phyloP scores from a whole-genome alignment of 169 alveolate species.

The Plasmodium coatneyi region DNA sequence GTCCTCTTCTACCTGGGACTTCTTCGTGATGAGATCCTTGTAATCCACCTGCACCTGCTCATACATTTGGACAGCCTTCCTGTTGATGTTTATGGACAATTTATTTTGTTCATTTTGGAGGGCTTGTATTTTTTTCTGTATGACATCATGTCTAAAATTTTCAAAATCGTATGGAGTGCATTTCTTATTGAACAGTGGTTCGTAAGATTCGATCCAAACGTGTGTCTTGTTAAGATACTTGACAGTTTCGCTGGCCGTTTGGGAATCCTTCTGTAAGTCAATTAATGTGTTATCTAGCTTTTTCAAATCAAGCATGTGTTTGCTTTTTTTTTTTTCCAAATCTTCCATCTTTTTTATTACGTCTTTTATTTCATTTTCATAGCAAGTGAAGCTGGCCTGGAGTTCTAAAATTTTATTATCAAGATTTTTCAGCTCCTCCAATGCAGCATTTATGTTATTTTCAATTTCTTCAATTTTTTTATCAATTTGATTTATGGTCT shows the following conservation, averaged over 20 bases:
- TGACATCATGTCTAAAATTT: constrained; percentile 80
- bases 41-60: constrained; percentile 93
- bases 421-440: constrained; percentile 74
- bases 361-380: constrained; percentile 78
- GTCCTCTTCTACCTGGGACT: constrained; percentile 91
- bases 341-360: constrained; percentile 75
- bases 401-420: constrained; percentile 65
- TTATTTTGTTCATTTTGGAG: constrained; percentile 87
- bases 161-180: constrained; percentile 81
- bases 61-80: constrained; percentile 93
- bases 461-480: constrained; percentile 51
- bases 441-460: constrained; percentile 33
- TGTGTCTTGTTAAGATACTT: constrained; percentile 75
- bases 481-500: constrained; percentile 63
- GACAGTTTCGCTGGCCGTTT: constrained; percentile 75
- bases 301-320: constrained; percentile 77
- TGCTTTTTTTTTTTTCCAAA: constrained; percentile 76
- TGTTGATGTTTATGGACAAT: constrained; percentile 91
- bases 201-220: constrained; percentile 80
- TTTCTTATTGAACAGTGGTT: constrained; percentile 80
- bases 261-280: constrained; percentile 79
- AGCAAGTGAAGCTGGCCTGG: constrained; percentile 75
- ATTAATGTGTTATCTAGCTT: constrained; percentile 77
- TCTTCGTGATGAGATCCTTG: constrained; percentile 89
- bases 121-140: constrained; percentile 84